phyloP scores from a whole-genome alignment of 805 yeast genomes.

The Teunomyces atbi region DNA sequence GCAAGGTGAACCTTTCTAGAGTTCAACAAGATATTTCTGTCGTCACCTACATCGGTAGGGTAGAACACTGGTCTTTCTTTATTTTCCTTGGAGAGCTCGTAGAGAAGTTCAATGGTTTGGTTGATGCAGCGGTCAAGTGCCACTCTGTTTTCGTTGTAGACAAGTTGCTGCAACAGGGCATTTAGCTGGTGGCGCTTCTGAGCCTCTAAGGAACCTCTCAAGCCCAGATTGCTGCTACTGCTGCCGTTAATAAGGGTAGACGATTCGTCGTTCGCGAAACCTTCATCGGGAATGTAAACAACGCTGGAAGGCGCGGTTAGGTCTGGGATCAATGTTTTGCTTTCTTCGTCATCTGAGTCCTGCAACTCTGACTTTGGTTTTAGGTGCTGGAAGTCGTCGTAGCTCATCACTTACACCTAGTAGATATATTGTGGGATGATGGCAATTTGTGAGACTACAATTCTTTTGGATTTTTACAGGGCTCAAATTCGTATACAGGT shows the following conservation, averaged over 20 bases:
- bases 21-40: slow-evolving; percentile 39
- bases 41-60: slow-evolving; percentile 45
- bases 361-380: neutral
- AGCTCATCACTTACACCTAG: neutral
- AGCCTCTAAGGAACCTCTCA: neutral
- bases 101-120: slow-evolving; percentile 49
- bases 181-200: slow-evolving; percentile 20
- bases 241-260: slow-evolving; percentile 31
- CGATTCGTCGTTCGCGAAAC: slow-evolving; percentile 28
- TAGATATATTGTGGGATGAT: neutral
- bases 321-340: slow-evolving; percentile 10
- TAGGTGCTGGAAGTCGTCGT: slow-evolving; percentile 4
- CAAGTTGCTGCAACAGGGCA: slow-evolving; percentile 67
- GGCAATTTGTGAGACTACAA: slow-evolving; percentile 2
- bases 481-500: slow-evolving; percentile 1
- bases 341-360: slow-evolving; percentile 10
- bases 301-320: slow-evolving; percentile 16
- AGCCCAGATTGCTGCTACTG: neutral
- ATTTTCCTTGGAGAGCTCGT: slow-evolving; percentile 56
- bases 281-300: slow-evolving; percentile 35
- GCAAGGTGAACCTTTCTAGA: slow-evolving; percentile 54
- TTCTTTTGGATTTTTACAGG: neutral
- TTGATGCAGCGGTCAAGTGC: slow-evolving; percentile 62
- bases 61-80: slow-evolving; percentile 59
- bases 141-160: slow-evolving; percentile 70